Conservation (phyloP, 805 yeast genomes). For the Zygotorulaspora florentina region DNA sequence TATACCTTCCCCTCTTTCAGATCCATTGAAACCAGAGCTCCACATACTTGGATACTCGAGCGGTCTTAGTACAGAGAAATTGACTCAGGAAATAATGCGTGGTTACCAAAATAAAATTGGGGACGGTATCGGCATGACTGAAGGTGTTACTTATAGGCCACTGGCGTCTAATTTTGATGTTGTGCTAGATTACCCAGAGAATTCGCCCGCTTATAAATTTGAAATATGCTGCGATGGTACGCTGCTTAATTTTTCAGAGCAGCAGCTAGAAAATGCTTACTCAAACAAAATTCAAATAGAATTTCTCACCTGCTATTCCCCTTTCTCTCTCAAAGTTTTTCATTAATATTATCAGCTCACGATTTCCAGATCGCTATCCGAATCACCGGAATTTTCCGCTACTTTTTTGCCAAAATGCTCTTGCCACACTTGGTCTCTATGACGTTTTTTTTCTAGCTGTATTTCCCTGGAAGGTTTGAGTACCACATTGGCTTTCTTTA, state of each 20-base stretch:
- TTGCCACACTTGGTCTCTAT: slow-evolving; percentile 30
- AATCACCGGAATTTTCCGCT: slow-evolving; percentile 1
- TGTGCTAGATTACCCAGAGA: slow-evolving; percentile 7
- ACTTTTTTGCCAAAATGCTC: slow-evolving; percentile 27
- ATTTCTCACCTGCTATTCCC: slow-evolving; percentile 11
- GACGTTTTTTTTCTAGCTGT: slow-evolving; percentile 24
- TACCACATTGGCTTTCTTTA: slow-evolving; percentile 35
- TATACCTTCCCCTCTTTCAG: slow-evolving; percentile 31
- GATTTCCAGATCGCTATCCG: slow-evolving; percentile 34
- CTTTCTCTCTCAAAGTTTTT: slow-evolving; percentile 12
- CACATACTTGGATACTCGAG: slow-evolving; percentile 27
- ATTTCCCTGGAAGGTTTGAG: slow-evolving; percentile 35
- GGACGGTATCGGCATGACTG: slow-evolving; percentile 14
- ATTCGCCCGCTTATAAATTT: slow-evolving; percentile 10
- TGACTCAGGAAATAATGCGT: slow-evolving; percentile 22
- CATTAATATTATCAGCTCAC: slow-evolving; percentile 12
- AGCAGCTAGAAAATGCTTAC: slow-evolving; percentile 1
- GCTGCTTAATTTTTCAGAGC: slow-evolving; percentile 21
- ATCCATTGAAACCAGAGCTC: slow-evolving; percentile 20
- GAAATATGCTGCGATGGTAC: slow-evolving; percentile 34
- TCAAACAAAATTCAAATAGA: slow-evolving; percentile 12
- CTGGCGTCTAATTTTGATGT: slow-evolving; percentile 17
- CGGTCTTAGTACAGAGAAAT: slow-evolving; percentile 7
- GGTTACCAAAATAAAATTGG: slow-evolving; percentile 23
- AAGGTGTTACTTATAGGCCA: slow-evolving; percentile 16